These are phyloP conservation scores for Yamadazyma diddensiae DNA, from an alignment of 1,139 yeast genomes.

Conservation along the genomic window DNA sequence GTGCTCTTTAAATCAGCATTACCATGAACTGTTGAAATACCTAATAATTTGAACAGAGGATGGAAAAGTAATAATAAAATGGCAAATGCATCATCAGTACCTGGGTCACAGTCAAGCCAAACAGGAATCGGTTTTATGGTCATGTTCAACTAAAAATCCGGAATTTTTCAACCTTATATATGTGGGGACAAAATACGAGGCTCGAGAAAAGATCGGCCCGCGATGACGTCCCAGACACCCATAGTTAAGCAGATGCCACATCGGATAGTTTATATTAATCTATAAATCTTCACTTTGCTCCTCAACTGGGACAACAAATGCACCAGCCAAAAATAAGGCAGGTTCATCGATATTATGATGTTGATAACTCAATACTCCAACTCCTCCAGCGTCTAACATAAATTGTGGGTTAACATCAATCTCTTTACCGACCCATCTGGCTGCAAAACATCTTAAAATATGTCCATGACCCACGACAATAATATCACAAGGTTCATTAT, in stretches of 20 bases:
- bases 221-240: conserved; percentile 4
- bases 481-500: conserved; percentile 62
- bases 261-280: neutral
- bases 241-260: neutral
- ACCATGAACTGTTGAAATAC: conserved; percentile 82
- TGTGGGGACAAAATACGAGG: neutral
- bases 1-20: conserved; percentile 68
- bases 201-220: neutral
- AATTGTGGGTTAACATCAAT: conserved; percentile 70
- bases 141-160: conserved; percentile 6
- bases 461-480: conserved; percentile 92
- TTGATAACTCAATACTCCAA: conserved; percentile 87
- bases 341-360: conserved; percentile 85
- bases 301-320: conserved; percentile 69
- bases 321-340: conserved; percentile 77
- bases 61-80: conserved; percentile 59
- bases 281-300: conserved; percentile 24
- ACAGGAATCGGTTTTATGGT: conserved; percentile 42
- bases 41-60: conserved; percentile 60
- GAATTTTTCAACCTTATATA: neutral
- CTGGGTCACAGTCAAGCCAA: conserved; percentile 95
- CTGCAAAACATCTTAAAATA: conserved; percentile 82
- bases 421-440: conserved; percentile 72
- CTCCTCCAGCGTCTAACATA: conserved; percentile 91
- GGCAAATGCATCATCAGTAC: conserved; percentile 87